Conservation (phyloP, 164 flowering plant genomes). For the Houttuynia cordata region DNA sequence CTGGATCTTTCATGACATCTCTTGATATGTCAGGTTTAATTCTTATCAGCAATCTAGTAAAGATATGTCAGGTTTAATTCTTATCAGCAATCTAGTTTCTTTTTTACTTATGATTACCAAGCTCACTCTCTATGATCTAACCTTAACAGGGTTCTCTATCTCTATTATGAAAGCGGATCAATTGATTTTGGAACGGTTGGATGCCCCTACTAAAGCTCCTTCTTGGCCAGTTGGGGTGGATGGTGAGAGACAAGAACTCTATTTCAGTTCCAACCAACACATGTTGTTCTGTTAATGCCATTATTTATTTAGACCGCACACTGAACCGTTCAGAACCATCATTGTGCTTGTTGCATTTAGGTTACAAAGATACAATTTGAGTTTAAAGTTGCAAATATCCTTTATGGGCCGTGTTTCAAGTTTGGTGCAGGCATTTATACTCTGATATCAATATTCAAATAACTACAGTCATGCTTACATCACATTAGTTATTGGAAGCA, state of each 20-base stretch:
- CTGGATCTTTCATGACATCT: slow-evolving; percentile 95
- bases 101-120: not conserved
- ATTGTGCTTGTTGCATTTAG: no score
- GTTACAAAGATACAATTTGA: no score
- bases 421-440: not conserved
- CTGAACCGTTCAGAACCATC: no score
- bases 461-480: not conserved
- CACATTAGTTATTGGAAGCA: not conserved
- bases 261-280: no score
- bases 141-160: slow-evolving; percentile 68
- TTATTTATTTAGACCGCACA: no score
- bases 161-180: slow-evolving; percentile 78
- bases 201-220: slow-evolving; percentile 91
- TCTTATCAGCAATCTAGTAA: not conserved
- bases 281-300: no score
- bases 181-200: slow-evolving; percentile 57
- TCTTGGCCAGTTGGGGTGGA: slow-evolving; percentile 86
- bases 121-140: not conserved
- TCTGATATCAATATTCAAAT: no score
- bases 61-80: no score
- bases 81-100: not conserved
- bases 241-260: slow-evolving; percentile 34
- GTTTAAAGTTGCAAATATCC: no score
- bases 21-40: slow-evolving; percentile 93
- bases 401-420: not conserved